Evolutionary conservation across 2,329 filamentous ascomycete genomes (phyloP), one percentile per base, ranked within the genome.

Genomic region (Pleomassaria siparia): DNA sequence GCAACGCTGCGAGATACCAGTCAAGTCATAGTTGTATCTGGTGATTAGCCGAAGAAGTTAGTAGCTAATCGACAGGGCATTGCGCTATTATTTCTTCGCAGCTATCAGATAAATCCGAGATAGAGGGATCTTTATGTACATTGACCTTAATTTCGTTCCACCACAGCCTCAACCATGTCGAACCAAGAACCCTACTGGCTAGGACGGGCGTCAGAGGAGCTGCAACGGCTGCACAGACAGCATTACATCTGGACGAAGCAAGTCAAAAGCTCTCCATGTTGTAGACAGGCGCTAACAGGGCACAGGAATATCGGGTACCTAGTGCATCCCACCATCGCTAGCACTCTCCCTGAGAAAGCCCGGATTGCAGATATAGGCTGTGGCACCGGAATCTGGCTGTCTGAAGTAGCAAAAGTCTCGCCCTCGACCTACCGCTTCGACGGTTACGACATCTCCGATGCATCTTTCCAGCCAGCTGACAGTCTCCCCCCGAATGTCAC

Each of bases 311-410:
- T 65, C 40, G 58, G 59, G 4, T 67, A 65, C 47, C 56, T 63
- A 1, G 48, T 67, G 1, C 62, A 60, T 42, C 59, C 61, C 13
- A 55, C 56, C 3, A 51, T 65, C 9, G 26, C 54, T 4, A 3
- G 39, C 0, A 47, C 8, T 1, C 55, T 65, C 0, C 60, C 62
- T 10, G 21, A 43, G 7, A 52, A 58, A 30, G 60, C 64, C 4
- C 52, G 54, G 2, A 63, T 69, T 39, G 63, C 63, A 37, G 65
- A 69, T 43, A 42, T 69, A 36, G 64, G 58, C 18, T 60, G 58
- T 9, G 65, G 65, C 0, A 67, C 64, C 0, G 64, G 64, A 13
- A 63, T 67, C 37, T 69, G 63, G 64, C 53, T 62, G 15, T 49
- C 49, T 11, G 63, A 65, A 28, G 33, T 62, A 16, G 51, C 60